These are phyloP conservation scores for Primulina tabacum DNA, from an alignment of 257 asterid genomes.

Conservation along the genomic window DNA sequence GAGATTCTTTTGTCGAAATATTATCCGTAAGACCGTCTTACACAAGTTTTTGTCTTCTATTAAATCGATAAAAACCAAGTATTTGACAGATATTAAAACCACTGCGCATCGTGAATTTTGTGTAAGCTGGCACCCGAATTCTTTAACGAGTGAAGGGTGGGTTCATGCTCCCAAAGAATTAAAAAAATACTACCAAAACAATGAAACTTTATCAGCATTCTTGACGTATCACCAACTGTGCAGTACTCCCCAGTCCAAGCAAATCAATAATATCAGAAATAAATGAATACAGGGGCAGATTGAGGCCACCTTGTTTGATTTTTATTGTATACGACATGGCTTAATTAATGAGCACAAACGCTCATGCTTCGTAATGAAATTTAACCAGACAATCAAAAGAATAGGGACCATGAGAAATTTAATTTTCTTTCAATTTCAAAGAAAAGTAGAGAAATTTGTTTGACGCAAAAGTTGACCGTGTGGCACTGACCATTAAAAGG, in stretches of 20 bases:
- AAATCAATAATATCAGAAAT: neutral
- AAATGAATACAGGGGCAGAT: neutral
- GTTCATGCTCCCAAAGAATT: constrained; percentile 12
- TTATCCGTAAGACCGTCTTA: too few relatives aligned
- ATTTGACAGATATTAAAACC: too few relatives aligned
- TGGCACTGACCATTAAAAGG: too few relatives aligned
- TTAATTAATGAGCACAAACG: neutral
- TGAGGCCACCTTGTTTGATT: neutral
- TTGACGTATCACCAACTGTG: constrained; percentile 14
- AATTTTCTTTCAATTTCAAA: too few relatives aligned
- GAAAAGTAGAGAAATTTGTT: neutral
- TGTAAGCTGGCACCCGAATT: too few relatives aligned
- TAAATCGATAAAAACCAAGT: too few relatives aligned
- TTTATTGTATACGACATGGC: neutral
- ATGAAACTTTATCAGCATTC: neutral
- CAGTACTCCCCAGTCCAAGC: constrained; percentile 7
- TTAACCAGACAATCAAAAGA: too few relatives aligned
- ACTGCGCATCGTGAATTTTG: too few relatives aligned
- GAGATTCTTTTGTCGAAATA: too few relatives aligned
- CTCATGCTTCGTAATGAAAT: neutral
- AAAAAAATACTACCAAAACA: constrained; percentile 4
- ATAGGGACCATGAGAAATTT: neutral
- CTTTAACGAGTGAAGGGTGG: constrained; percentile 9
- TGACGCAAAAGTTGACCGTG: neutral
- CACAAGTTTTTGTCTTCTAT: too few relatives aligned